A percentile compares a stretch with the other conserved stretches of the same genome.
Conservation (phyloP, 495 filamentous ascomycete species). For the Penicillium coffeae region DNA sequence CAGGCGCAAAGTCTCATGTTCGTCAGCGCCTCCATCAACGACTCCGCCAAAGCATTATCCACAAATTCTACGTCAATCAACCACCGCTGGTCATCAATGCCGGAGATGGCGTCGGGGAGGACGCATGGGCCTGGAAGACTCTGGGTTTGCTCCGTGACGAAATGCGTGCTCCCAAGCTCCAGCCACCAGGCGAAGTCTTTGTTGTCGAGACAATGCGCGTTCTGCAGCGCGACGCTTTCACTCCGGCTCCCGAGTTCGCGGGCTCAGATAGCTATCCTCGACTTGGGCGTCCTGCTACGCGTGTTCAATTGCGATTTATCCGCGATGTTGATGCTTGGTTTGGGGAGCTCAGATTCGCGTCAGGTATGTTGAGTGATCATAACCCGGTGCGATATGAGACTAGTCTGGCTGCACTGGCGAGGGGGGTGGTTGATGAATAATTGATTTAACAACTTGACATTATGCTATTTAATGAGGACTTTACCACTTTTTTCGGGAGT, state of each 20-base stretch:
- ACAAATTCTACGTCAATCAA: conserved; percentile 47
- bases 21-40: conserved; percentile 61
- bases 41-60: conserved; percentile 45
- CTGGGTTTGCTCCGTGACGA: conserved; percentile 61
- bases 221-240: conserved; percentile 56
- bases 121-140: conserved; percentile 67
- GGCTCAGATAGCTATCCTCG: conserved; percentile 30
- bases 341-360: conserved; percentile 66
- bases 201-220: conserved; percentile 61
- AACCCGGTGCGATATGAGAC: conserved; percentile 72
- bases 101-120: conserved; percentile 53
- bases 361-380: conserved; percentile 72
- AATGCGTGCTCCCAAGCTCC: conserved; percentile 66
- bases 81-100: conserved; percentile 40
- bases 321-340: conserved; percentile 64
- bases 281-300: conserved; percentile 58
- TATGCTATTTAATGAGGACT: too few relatives aligned
- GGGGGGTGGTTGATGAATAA: conserved; percentile 48
- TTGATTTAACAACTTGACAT: neutral
- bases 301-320: conserved; percentile 63
- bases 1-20: conserved; percentile 61
- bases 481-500: too few relatives aligned
- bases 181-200: conserved; percentile 77
- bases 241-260: conserved; percentile 20
- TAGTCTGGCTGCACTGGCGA: conserved; percentile 50